phyloP scores from a whole-genome alignment of 2,329 filamentous ascomycete genomes.

The Fusarium annulatum region DNA sequence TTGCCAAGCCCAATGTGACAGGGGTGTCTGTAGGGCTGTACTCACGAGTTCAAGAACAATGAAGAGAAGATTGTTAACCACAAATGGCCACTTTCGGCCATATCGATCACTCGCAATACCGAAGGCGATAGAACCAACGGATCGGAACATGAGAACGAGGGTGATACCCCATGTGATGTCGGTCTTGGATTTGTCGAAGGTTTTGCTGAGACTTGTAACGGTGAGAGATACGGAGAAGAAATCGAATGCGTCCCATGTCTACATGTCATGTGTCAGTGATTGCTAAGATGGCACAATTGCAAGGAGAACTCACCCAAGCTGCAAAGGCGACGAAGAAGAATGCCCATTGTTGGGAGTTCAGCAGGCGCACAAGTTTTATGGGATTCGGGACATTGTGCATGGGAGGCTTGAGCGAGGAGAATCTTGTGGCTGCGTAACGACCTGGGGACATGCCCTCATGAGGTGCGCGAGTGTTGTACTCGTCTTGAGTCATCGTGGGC shows the following conservation, averaged over 20 bases:
- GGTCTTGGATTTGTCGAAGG: constrained; percentile 64
- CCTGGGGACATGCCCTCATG: constrained; percentile 62
- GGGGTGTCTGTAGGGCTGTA: constrained; percentile 5
- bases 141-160: constrained; percentile 70
- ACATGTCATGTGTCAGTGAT: neutral
- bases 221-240: constrained; percentile 74
- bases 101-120: constrained; percentile 67
- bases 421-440: constrained; percentile 62
- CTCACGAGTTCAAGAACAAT: constrained; percentile 76
- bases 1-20: constrained; percentile 7
- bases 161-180: constrained; percentile 75
- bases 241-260: constrained; percentile 74
- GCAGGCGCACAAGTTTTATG: constrained; percentile 59
- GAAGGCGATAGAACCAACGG: constrained; percentile 64
- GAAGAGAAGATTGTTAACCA: constrained; percentile 79
- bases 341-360: constrained; percentile 63
- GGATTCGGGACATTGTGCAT: constrained; percentile 67
- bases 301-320: constrained; percentile 61
- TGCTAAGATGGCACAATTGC: rapidly evolving
- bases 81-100: constrained; percentile 77
- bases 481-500: constrained; percentile 39
- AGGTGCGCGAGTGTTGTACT: constrained; percentile 53
- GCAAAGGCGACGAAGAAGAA: constrained; percentile 66
- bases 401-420: constrained; percentile 67
- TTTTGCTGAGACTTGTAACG: constrained; percentile 62